Conservation (phyloP, 257 asterid species). For the Scutellaria barbata region DNA sequence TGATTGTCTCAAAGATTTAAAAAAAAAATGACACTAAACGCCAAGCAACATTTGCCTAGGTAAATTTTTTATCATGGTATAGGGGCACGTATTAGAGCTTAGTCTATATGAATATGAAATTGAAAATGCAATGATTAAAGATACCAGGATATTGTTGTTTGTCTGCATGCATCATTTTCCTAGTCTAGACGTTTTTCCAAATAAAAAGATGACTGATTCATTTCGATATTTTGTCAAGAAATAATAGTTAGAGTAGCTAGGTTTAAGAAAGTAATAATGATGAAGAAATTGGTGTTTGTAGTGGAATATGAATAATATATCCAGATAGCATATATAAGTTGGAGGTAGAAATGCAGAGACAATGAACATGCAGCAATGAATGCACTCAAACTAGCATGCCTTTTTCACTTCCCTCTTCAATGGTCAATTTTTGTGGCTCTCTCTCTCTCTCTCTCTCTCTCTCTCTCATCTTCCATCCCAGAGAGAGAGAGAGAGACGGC, state of each 20-base stretch:
- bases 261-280: slow-evolving; percentile 18
- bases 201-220: too few species aligned
- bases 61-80: too few species aligned
- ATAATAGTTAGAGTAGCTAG: neutral
- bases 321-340: neutral
- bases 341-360: neutral
- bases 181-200: too few species aligned
- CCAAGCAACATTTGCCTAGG: too few species aligned
- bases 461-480: neutral
- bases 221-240: neutral
- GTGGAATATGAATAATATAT: slow-evolving; percentile 35
- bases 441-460: neutral
- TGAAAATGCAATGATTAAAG: too few species aligned
- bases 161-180: too few species aligned
- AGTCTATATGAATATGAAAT: too few species aligned
- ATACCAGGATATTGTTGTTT: too few species aligned
- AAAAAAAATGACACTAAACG: too few species aligned
- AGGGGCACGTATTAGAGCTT: too few species aligned
- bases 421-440: neutral
- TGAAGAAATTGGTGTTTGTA: slow-evolving; percentile 13
- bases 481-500: slow-evolving; percentile 3
- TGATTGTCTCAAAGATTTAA: too few species aligned
- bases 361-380: slow-evolving; percentile 30
- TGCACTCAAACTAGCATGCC: slow-evolving; percentile 32
- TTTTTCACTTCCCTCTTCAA: slow-evolving; percentile 19